A percentile compares a stretch with the other conserved stretches of the same genome.
These are phyloP conservation scores for Daldinia sp. DNA, from an alignment of 2,329 filamentous ascomycete species.

Conservation along the genomic window DNA sequence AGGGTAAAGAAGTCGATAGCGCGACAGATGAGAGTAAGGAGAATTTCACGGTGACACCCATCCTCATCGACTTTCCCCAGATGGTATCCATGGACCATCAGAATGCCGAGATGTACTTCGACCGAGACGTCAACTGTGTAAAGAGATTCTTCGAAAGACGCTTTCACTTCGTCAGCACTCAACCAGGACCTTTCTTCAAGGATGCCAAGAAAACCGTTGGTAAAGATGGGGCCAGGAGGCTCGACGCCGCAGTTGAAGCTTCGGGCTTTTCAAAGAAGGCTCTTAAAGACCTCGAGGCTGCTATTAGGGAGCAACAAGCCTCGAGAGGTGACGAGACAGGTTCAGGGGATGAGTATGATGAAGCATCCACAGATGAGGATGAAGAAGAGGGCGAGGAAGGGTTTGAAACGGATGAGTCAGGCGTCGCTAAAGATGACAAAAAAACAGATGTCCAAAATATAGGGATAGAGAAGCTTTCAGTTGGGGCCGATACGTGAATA, in stretches of 20 bases:
- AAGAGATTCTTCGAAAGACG: conserved; percentile 91
- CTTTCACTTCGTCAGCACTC: conserved; percentile 85
- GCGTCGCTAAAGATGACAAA: conserved; percentile 34
- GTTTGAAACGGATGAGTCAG: conserved; percentile 45
- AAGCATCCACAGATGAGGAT: conserved; percentile 44
- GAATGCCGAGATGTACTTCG: conserved; percentile 97
- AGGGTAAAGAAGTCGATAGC: conserved; percentile 29
- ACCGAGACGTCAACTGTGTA: conserved; percentile 93
- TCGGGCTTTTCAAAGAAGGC: conserved; percentile 98
- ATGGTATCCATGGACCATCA: conserved; percentile 95
- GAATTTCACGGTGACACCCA: conserved; percentile 70
- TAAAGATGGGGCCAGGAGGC: conserved; percentile 69
- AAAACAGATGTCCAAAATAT: conserved; percentile 30
- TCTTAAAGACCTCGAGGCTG: conserved; percentile 90
- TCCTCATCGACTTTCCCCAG: conserved; percentile 97
- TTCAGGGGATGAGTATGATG: conserved; percentile 49
- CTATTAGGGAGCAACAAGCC: conserved; percentile 80
- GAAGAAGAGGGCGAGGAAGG: conserved; percentile 47
- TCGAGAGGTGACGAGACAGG: conserved; percentile 51
- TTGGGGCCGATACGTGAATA: conserved; percentile 41
- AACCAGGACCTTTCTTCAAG: conserved; percentile 83
- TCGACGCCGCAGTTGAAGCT: conserved; percentile 90
- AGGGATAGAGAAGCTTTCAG: conserved; percentile 39
- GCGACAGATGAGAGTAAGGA: conserved; percentile 18
- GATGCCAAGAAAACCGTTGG: conserved; percentile 80